These are phyloP conservation scores for Naganishia albida DNA, from an alignment of 1,284 basidiomycete species.

Conservation along the genomic window DNA sequence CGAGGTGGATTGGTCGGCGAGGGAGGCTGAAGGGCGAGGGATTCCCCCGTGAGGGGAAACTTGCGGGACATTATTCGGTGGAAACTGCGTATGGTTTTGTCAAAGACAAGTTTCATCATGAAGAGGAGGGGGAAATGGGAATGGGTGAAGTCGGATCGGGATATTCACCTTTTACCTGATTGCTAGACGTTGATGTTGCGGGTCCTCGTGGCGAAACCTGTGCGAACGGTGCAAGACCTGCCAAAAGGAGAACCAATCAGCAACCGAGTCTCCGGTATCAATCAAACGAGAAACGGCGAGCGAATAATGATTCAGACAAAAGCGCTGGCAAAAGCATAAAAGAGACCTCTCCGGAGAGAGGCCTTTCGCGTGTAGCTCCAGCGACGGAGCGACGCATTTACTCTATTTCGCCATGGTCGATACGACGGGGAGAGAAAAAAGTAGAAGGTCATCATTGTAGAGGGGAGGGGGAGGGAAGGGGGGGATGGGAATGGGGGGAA, in stretches of 20 bases:
- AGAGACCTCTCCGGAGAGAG: conserved; percentile 39
- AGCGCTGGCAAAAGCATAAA: conserved; percentile 56
- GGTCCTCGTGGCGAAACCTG: neutral
- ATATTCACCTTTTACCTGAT: conserved; percentile 30
- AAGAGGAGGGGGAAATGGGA: conserved; percentile 6
- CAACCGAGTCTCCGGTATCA: conserved; percentile 22
- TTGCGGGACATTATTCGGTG: conserved; percentile 49
- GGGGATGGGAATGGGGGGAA: conserved; percentile 18
- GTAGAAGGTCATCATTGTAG: conserved; percentile 53
- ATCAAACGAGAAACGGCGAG: conserved; percentile 14
- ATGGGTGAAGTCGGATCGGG: neutral
- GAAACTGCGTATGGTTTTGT: conserved; percentile 57
- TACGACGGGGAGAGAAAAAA: conserved; percentile 56
- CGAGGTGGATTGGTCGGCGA: conserved; percentile 15
- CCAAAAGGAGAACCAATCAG: conserved; percentile 13
- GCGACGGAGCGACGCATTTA: conserved; percentile 52
- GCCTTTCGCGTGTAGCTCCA: conserved; percentile 45
- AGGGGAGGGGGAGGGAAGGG: conserved; percentile 21
- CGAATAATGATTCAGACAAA: conserved; percentile 49
- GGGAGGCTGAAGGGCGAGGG: conserved; percentile 41
- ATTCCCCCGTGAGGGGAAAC: conserved; percentile 31
- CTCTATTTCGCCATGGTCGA: conserved; percentile 56
- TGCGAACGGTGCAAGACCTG: conserved; percentile 13
- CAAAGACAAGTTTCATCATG: conserved; percentile 48
- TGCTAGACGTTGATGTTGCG: conserved; percentile 1